phyloP scores from a whole-genome alignment of 2,329 filamentous ascomycete species.

The Teratosphaeria pseudoeucalypti region DNA sequence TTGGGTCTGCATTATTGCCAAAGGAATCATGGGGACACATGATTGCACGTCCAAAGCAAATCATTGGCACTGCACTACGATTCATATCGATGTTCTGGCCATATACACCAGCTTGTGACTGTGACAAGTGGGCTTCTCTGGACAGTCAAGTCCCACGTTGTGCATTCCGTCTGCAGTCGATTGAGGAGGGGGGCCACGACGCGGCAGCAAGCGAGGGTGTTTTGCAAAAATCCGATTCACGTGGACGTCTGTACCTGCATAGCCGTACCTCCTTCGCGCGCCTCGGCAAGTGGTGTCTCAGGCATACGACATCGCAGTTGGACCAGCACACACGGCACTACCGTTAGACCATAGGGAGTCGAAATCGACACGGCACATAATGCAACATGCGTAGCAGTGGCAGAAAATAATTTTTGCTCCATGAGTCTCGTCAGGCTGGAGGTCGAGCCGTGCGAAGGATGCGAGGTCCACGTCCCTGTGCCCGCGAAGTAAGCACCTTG shows the following conservation, averaged over 20 bases:
- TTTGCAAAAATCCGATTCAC: background rate
- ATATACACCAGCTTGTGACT: no score
- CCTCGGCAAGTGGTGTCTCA: background rate
- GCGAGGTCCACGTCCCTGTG: background rate
- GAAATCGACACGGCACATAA: background rate
- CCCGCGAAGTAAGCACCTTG: background rate
- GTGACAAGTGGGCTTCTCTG: no score
- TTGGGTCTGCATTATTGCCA: background rate
- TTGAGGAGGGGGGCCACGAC: no score
- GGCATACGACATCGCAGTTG: background rate
- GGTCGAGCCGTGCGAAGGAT: background rate
- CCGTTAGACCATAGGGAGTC: background rate
- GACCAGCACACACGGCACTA: background rate
- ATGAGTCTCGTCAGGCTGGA: background rate
- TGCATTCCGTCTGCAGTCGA: background rate
- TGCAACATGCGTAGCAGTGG: background rate
- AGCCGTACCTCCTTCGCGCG: background rate
- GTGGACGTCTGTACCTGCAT: background rate
- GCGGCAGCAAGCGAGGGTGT: background rate
- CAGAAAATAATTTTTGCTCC: background rate
- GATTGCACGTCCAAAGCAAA: background rate
- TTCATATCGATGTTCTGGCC: no score
- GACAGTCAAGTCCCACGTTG: background rate
- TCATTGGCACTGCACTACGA: no score
- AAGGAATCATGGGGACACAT: background rate